Base-by-base conservation (phyloP, 1,284 basidiomycete species). In the Takashimella koratensis region DNA sequence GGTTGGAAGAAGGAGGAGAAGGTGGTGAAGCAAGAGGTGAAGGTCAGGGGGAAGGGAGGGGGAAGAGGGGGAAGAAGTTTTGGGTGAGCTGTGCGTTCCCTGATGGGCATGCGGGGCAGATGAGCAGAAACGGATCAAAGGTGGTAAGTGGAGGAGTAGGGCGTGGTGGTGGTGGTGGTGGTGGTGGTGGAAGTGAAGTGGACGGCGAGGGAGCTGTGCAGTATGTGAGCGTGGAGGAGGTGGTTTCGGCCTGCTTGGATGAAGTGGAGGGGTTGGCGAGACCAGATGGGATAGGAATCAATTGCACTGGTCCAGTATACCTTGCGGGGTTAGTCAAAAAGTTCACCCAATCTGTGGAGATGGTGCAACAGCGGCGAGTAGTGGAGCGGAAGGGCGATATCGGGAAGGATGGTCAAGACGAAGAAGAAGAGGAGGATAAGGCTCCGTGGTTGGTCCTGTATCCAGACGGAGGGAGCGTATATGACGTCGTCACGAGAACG, bases 1-100 rank as follows among this genome's bases (percentile, higher is more conserved):
- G 57, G 12, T 65, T 83, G 4, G 46, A 72, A 43, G 58, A 66
- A 73, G 47, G 48, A 76, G 21, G 57, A 47, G 25, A 44, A 43
- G n/a, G 48, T 42, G 11, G 50, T n/a, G n/a, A 50, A n/a, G 49
- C 58, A 13, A 44, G 43, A 12, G 45, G 49, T 27, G 47, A 26
- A 10, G 46, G 26, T 5, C 42, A 36, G 21, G 43, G 19, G 43
- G 45, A 53, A 40, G 47, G 20, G 26, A 43, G 42, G 23, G n/a
- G 36, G 22, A 59, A 61, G 63, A 57, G 62, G 50, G 60, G 66
- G 51, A 87, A 87, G 67, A 80, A 80, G 30, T 90, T 86, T 84
- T 90, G 87, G 86, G 82, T 90, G 52, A 82, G 80, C 47, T 83
- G 81, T n/a, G 83, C 88, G 2, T 86, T 84, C 65, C 84, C 86